These are phyloP conservation scores for Serendipita vermifera DNA, from an alignment of 768 basidiomycete genomes.

Conservation along the genomic window DNA sequence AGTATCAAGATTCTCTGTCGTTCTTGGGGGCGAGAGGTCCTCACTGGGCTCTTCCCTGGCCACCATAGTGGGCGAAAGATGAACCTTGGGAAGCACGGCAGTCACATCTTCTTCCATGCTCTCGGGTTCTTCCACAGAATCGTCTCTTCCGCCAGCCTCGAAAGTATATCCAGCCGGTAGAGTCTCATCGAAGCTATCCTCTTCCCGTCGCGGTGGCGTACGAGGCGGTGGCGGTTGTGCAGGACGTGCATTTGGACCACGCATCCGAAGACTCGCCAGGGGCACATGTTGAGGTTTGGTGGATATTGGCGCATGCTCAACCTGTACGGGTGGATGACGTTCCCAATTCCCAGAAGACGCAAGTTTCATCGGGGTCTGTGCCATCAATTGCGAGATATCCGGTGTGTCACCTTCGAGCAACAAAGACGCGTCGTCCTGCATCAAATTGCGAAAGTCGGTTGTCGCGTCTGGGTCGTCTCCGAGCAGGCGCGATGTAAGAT, in stretches of 20 bases:
- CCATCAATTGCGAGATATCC: conserved; percentile 3
- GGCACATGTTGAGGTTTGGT: too few relatives aligned
- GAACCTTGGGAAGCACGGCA: too few relatives aligned
- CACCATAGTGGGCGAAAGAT: too few relatives aligned
- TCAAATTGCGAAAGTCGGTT: neutral
- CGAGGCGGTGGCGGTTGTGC: neutral
- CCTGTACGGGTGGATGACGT: neutral
- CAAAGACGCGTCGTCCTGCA: neutral
- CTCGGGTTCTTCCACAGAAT: neutral
- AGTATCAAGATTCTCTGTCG: too few relatives aligned
- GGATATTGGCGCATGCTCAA: too few relatives aligned
- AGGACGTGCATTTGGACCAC: too few relatives aligned
- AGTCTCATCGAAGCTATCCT: neutral
- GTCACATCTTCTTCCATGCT: neutral
- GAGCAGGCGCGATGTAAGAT: too few relatives aligned
- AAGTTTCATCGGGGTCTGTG: neutral
- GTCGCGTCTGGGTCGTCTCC: too few relatives aligned
- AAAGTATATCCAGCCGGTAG: neutral
- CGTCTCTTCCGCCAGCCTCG: neutral
- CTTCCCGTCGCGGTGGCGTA: neutral
- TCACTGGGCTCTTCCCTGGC: too few relatives aligned
- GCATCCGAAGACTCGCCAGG: too few relatives aligned
- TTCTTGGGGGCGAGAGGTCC: too few relatives aligned
- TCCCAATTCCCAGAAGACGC: neutral
- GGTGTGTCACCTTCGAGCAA: conserved; percentile 1